Base-by-base conservation (phyloP, 2,329 filamentous ascomycete genomes). In the Plenodomus lindquistii region DNA sequence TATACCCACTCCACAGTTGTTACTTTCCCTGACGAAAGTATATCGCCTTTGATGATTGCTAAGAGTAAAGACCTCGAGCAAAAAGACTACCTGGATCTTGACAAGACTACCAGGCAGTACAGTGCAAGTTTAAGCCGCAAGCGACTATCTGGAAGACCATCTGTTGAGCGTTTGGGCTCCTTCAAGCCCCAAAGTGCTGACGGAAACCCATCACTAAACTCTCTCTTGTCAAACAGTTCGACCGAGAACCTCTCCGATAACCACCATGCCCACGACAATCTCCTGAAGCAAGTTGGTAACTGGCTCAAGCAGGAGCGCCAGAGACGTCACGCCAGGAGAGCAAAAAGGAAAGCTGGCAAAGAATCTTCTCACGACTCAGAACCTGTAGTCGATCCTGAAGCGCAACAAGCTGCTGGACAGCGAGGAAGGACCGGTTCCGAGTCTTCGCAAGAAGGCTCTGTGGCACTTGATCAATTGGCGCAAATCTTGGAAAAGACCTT, bases 271-370 rank as follows among this genome's bases (percentile, higher is more conserved):
- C 67, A 71, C 24, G 68, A 73, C 17, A 64, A 63, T 37, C 65
- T 95, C 7, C 74, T 94, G 21, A 80, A 85, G 17, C 89, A 95
- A 66, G 85, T 97, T 13, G 81, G 83, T 20, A 85, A 89, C 57
- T 97, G 93, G 93, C 76, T 97, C 34, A 85, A 92, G 60, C 83
- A 86, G 41, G 91, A 97, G 73, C 88, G 86, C 65, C 74, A 79
- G 24, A 89, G 87, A 70, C 84, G 85, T 60, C 80, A 81, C 34
- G 73, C 78, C 9, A 79, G 79, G 42, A 84, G 80, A 65, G 71
- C 77, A 18, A 65, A 79, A 66, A 73, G 70, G 62, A 77, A 70
- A 63, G 70, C 80, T 8, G 77, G 78, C 40, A 83, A 81, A 67
- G 67, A 75, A 27, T 39, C 40, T 9, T 13, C 21, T 38, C 22